phyloP scores from a whole-genome alignment of 2,329 filamentous ascomycete genomes.

The Kalmusia sp. region DNA sequence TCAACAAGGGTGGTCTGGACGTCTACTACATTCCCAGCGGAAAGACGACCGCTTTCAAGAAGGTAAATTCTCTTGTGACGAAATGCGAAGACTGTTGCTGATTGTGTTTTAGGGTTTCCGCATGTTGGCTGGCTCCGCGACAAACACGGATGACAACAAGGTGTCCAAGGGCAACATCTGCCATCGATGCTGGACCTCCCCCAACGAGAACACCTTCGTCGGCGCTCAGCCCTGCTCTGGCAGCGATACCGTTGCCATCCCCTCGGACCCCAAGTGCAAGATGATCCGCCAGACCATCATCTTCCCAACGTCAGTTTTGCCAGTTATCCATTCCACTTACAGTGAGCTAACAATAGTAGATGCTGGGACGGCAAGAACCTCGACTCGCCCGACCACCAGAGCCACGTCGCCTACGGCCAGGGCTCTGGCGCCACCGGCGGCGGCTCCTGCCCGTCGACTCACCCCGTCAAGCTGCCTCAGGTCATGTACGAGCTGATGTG shows the following conservation, averaged over 20 bases:
- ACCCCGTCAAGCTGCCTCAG: constrained; percentile 43
- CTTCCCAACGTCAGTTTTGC: constrained; percentile 45
- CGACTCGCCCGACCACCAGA: constrained; percentile 42
- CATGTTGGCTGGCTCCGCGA: constrained; percentile 40
- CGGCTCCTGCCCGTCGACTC: constrained; percentile 54
- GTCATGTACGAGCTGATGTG: constrained; percentile 48
- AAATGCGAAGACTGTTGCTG: constrained; percentile 1
- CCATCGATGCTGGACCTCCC: constrained; percentile 49
- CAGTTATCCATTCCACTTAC: background rate
- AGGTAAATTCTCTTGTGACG: constrained; percentile 17
- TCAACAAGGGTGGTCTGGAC: constrained; percentile 45
- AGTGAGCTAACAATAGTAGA: constrained; percentile 5
- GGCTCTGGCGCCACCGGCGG: constrained; percentile 56
- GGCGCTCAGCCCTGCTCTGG: constrained; percentile 60
- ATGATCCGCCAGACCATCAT: constrained; percentile 63
- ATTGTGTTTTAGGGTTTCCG: constrained; percentile 35
- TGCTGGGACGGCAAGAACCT: constrained; percentile 42
- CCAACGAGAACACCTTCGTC: constrained; percentile 56
- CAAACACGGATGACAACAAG: constrained; percentile 39
- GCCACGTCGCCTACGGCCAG: constrained; percentile 55
- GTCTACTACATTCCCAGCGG: constrained; percentile 45
- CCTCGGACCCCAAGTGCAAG: constrained; percentile 55
- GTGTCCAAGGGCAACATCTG: constrained; percentile 39
- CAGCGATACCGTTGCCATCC: constrained; percentile 59
- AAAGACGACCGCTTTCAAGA: constrained; percentile 43